Percentiles rank a stretch among this genome's conserved stretches.
Evolutionary conservation across 805 yeast species (phyloP).

Genomic region (Starmerella cellae): DNA sequence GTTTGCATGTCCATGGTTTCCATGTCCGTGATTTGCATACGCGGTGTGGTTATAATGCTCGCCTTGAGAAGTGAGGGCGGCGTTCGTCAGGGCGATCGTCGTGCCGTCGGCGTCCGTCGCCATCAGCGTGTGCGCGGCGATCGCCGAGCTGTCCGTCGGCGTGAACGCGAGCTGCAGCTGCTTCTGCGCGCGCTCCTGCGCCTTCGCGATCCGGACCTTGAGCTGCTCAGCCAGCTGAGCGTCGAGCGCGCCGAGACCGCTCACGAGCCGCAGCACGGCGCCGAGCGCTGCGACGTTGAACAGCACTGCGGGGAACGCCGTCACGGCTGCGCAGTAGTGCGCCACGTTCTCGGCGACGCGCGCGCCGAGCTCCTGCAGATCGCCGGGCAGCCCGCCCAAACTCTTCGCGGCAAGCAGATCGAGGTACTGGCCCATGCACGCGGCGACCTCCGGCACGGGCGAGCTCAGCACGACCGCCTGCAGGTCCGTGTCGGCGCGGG

Average conservation of each 20-base stretch:
- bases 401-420: slow-evolving; percentile 16
- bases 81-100: not conserved
- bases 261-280: slow-evolving; percentile 41
- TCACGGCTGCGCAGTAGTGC: slow-evolving; percentile 42
- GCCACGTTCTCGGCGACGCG: slow-evolving; percentile 39
- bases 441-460: slow-evolving; percentile 5
- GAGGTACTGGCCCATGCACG: slow-evolving; percentile 3
- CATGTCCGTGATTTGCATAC: not conserved
- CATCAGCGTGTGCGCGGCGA: too few species aligned
- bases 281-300: slow-evolving; percentile 50
- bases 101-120: not conserved
- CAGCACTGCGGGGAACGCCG: slow-evolving; percentile 55
- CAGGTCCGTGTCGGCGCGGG: not conserved
- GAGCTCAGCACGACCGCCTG: slow-evolving; percentile 1
- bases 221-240: slow-evolving; percentile 41
- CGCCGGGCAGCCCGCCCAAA: slow-evolving; percentile 1
- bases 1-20: not conserved
- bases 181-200: slow-evolving; percentile 10
- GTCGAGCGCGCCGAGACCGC: slow-evolving; percentile 35
- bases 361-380: not conserved
- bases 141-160: not conserved
- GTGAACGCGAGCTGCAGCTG: not conserved
- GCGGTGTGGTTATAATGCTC: not conserved
- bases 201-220: slow-evolving; percentile 34
- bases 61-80: too few species aligned